These are phyloP conservation scores for Hanseniaspora mollemarum DNA, from an alignment of 805 yeast genomes.

Conservation along the genomic window DNA sequence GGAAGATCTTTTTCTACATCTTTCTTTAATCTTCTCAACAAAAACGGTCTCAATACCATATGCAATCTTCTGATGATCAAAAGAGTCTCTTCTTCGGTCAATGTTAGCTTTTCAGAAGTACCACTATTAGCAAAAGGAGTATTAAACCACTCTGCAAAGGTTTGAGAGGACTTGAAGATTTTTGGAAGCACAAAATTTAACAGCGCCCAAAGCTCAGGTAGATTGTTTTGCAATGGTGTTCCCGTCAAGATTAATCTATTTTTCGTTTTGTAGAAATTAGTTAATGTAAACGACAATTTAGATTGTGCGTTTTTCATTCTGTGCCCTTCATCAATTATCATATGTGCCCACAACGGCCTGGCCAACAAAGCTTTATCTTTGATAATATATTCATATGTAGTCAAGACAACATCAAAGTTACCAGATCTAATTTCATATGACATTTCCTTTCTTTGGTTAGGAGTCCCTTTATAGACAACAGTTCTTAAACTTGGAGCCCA, in stretches of 20 bases:
- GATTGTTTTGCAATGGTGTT: constrained; percentile 74
- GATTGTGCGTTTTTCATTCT: constrained; percentile 74
- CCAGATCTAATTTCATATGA: constrained; percentile 56
- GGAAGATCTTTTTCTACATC: constrained; percentile 83
- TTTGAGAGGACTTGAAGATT: constrained; percentile 72
- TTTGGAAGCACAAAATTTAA: constrained; percentile 72
- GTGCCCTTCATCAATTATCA: constrained; percentile 88
- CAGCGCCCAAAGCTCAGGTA: constrained; percentile 79
- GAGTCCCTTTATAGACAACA: constrained; percentile 68
- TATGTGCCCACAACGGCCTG: constrained; percentile 67
- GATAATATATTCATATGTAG: constrained; percentile 73
- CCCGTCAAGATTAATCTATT: constrained; percentile 75
- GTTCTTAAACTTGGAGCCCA: constrained; percentile 77
- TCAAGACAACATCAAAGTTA: constrained; percentile 62
- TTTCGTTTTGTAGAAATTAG: constrained; percentile 60
- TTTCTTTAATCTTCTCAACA: constrained; percentile 69
- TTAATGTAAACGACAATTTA: constrained; percentile 59
- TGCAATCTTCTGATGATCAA: constrained; percentile 76
- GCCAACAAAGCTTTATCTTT: constrained; percentile 61
- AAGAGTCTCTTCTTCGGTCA: constrained; percentile 76
- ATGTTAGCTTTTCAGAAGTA: constrained; percentile 63
- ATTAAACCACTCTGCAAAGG: constrained; percentile 83
- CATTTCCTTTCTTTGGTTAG: constrained; percentile 54
- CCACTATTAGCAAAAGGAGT: constrained; percentile 83
- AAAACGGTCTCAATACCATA: constrained; percentile 74